These are phyloP conservation scores for Rubroboletus satanas DNA, from an alignment of 768 basidiomycete genomes.

Conservation along the genomic window DNA sequence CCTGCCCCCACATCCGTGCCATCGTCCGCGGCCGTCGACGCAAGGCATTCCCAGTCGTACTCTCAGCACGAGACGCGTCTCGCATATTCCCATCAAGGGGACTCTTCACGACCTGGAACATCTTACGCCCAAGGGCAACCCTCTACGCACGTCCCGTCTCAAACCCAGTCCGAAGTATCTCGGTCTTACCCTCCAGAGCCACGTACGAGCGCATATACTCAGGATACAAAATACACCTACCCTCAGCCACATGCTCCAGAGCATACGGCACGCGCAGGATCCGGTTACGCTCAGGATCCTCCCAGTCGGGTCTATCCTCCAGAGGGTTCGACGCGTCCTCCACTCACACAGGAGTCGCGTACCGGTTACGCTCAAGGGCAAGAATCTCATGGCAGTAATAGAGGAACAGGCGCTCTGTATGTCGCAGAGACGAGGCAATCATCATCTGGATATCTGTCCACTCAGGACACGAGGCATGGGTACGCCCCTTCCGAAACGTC, in stretches of 20 bases:
- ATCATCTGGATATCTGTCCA: slow-evolving; percentile 15
- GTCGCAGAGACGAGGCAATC: slow-evolving; percentile 21
- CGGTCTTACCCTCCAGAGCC: slow-evolving; percentile 17
- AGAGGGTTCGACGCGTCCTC: slow-evolving; percentile 14
- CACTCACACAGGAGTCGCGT: slow-evolving; percentile 19
- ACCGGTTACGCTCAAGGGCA: slow-evolving; percentile 14
- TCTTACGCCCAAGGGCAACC: slow-evolving; percentile 19
- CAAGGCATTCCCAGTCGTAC: slow-evolving; percentile 21
- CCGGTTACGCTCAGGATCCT: slow-evolving; percentile 15
- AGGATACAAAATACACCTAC: slow-evolving; percentile 23
- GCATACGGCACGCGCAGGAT: slow-evolving; percentile 11
- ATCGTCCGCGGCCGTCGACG: slow-evolving; percentile 14
- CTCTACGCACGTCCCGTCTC: slow-evolving; percentile 3
- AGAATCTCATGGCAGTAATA: slow-evolving; percentile 15
- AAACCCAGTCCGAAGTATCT: slow-evolving; percentile 16
- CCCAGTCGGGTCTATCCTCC: slow-evolving; percentile 15
- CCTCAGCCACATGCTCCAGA: slow-evolving; percentile 18
- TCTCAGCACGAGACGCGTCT: slow-evolving; percentile 21
- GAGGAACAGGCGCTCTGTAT: slow-evolving; percentile 4
- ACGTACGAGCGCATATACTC: slow-evolving; percentile 22
- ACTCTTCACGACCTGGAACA: slow-evolving; percentile 19
- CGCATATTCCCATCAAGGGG: slow-evolving; percentile 17
- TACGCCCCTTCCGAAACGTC: slow-evolving; percentile 19
- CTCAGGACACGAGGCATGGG: slow-evolving; percentile 21
- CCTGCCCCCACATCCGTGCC: slow-evolving; percentile 12